phyloP scores from a whole-genome alignment of 179 eudicot genomes.

The Gypsophila paniculata region DNA sequence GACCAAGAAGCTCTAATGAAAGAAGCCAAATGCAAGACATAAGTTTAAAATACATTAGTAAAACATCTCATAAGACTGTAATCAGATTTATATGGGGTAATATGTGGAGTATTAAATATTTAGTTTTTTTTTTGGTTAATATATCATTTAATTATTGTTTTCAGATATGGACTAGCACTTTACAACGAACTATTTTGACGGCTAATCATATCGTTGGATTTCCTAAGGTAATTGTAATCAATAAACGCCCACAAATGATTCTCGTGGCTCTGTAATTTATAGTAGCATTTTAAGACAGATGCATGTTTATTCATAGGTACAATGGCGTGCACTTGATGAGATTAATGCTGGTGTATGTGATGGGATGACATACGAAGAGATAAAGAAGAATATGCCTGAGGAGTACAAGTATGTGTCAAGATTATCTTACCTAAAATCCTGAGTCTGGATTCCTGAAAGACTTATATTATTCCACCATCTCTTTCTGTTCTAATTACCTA shows the following conservation, averaged over 20 bases:
- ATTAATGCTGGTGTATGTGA: slow-evolving; percentile 95
- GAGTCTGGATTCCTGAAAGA: too few relatives aligned
- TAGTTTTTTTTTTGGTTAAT: background rate
- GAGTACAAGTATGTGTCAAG: slow-evolving; percentile 72
- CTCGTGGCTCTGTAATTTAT: background rate
- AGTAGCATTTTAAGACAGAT: background rate
- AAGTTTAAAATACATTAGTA: too few relatives aligned
- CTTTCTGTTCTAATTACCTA: too few relatives aligned
- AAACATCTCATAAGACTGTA: too few relatives aligned
- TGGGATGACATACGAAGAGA: slow-evolving; percentile 94
- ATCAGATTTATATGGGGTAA: too few relatives aligned
- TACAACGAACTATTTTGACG: slow-evolving; percentile 84
- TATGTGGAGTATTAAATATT: too few relatives aligned
- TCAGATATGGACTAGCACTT: slow-evolving; percentile 99
- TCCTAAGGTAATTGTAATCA: slow-evolving; percentile 77
- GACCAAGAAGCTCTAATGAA: too few relatives aligned
- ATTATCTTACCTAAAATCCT: too few relatives aligned
- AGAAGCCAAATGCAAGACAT: too few relatives aligned
- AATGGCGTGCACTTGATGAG: slow-evolving; percentile 98
- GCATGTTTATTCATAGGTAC: slow-evolving; percentile 50
- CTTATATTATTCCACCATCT: too few relatives aligned
- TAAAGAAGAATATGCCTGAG: slow-evolving; percentile 93
- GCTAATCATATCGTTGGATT: slow-evolving; percentile 81
- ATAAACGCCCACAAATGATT: background rate
- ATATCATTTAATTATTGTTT: too few relatives aligned